Base-by-base conservation (phyloP, 2,329 filamentous ascomycete genomes). In the Davidsoniella eucalypti region DNA sequence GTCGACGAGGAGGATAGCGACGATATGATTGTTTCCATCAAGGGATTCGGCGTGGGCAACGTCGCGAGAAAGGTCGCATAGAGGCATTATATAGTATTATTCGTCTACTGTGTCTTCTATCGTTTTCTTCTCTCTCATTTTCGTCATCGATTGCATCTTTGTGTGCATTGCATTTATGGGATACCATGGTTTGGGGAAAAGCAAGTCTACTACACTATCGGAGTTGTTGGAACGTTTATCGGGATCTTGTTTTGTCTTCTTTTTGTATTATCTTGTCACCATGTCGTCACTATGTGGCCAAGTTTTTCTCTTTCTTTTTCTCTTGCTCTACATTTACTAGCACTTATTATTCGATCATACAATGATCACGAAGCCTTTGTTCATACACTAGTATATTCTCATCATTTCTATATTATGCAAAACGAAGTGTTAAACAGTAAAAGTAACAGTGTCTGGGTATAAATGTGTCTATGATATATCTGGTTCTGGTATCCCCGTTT, bases 21-120 rank as follows among this genome's bases (percentile, higher is more conserved):
- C 16, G 84, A 94, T 62, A 74, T 96, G 47, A 75, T 94, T 54
- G 72, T 98, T 58, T 93, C 87, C 57, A 83, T 98, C 41, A 94
- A 96, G 60, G 92, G 92, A 29, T 80, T 79, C 58, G 92, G 92
- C 41, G 85, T 98, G 53, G 92, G 92, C 26, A 98, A 96, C 62
- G 84, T 96, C 45, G 90, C 90, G 49, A 78, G 88, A 60, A 96
- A 96, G 68, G 83, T 95, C 60, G 75, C 73, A 58, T 78, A 65
- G 64, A 60, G 29, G 39, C 26, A 18, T 5, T 14, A 25, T 16
- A 6, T 10, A 10, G 4, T 6, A 17, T 9, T 47, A 46, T 33
- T 5, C 46, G 60, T 61, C 43, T 29, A 6, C 8, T 17, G 43
- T 29, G 7, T 36, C 16, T 46, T 47, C n/a, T 46, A 17, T 46